phyloP scores from a whole-genome alignment of 2,329 filamentous ascomycete species.

The Bertia moriformis region DNA sequence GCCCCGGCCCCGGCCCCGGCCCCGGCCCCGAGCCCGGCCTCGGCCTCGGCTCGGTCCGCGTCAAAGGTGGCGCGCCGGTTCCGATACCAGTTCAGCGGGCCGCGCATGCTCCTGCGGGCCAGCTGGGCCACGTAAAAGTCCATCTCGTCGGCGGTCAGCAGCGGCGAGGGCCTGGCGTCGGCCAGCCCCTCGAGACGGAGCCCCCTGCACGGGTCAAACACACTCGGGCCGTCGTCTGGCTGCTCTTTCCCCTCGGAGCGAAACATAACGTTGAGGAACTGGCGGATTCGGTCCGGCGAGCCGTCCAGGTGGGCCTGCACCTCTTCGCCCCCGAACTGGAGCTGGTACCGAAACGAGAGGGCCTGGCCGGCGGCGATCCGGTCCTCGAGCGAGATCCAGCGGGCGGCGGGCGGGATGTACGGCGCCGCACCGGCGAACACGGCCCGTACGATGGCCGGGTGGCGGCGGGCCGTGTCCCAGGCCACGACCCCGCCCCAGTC shows the following conservation, averaged over 20 bases:
- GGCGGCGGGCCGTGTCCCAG: slow-evolving; percentile 60
- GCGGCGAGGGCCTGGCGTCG: slow-evolving; percentile 35
- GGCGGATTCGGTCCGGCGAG: slow-evolving; percentile 38
- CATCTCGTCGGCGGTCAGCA: slow-evolving; percentile 56
- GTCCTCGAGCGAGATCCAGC: slow-evolving; percentile 33
- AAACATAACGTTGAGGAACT: slow-evolving; percentile 60
- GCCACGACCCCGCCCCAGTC: slow-evolving; percentile 79
- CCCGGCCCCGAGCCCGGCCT: no score
- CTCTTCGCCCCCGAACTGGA: slow-evolving; percentile 60
- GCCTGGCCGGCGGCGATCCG: slow-evolving; percentile 34
- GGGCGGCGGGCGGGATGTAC: slow-evolving; percentile 39
- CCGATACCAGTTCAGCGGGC: slow-evolving; percentile 82
- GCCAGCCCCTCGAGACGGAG: slow-evolving; percentile 47
- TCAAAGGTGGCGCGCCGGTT: slow-evolving; percentile 62
- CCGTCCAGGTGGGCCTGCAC: slow-evolving; percentile 42
- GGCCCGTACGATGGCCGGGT: slow-evolving; percentile 57
- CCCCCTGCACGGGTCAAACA: slow-evolving; percentile 47
- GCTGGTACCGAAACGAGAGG: slow-evolving; percentile 69
- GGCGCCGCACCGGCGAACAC: slow-evolving; percentile 75
- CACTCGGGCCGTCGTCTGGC: slow-evolving; percentile 35
- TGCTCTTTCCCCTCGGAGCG: no score
- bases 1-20: no score
- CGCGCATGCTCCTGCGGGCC: slow-evolving; percentile 56
- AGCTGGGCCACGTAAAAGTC: slow-evolving; percentile 67
- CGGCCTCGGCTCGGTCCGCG: no score